Conservation (phyloP, 2,329 filamentous ascomycete species). For the Alternaria sp. region DNA sequence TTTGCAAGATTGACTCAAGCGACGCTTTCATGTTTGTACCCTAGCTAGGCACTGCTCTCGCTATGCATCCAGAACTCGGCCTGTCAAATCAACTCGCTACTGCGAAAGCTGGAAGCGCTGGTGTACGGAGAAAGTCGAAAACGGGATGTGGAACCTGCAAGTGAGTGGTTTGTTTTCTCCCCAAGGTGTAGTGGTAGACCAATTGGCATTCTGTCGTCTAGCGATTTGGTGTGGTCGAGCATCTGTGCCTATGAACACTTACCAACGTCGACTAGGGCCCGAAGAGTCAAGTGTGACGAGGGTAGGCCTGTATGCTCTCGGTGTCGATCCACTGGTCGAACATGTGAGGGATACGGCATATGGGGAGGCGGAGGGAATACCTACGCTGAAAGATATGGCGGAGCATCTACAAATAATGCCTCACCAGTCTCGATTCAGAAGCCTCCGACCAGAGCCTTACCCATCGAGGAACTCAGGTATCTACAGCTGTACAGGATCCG, state of each 20-base stretch:
- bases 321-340: slow-evolving; percentile 49
- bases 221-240: neutral
- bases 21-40: neutral
- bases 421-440: slow-evolving; percentile 2
- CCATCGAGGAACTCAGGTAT: slow-evolving; percentile 10
- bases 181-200: neutral
- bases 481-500: slow-evolving; percentile 13
- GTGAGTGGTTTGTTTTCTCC: neutral
- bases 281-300: slow-evolving; percentile 52
- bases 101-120: neutral
- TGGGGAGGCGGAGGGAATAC: slow-evolving; percentile 50
- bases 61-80: slow-evolving; percentile 5
- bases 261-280: slow-evolving; percentile 25
- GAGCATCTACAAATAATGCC: neutral
- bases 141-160: slow-evolving; percentile 21
- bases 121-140: slow-evolving; percentile 5
- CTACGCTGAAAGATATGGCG: slow-evolving; percentile 17
- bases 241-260: neutral
- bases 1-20: neutral
- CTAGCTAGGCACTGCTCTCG: neutral
- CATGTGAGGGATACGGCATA: slow-evolving; percentile 57
- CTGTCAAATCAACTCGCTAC: neutral
- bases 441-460: neutral
- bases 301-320: slow-evolving; percentile 48
- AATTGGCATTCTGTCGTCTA: neutral